Base-by-base conservation (phyloP, 495 filamentous ascomycete species). In the Umbilicaria muhlenbergii region DNA sequence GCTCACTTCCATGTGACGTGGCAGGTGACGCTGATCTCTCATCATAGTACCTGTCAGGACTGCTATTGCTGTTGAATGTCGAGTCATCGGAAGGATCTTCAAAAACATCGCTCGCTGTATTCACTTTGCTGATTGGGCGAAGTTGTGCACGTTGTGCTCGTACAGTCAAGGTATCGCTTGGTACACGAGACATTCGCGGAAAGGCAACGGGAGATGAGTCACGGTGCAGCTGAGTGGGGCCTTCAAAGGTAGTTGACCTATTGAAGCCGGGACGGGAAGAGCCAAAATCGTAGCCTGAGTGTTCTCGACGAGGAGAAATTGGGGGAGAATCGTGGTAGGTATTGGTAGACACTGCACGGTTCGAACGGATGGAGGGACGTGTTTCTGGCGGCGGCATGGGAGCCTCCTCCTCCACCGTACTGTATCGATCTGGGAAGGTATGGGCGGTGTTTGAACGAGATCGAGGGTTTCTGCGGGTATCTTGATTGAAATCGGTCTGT, bases 331-430 rank as follows among this genome's bases (percentile, higher is more conserved):
- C 24, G 8, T 6, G 24, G 6, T 6, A 28, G 40, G 43, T 42
- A 46, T 54, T 24, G 4, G 58, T 49, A 16, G 63, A 68, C 36
- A 56, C 55, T 33, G 60, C 62, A 41, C 56, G 59, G 52, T 55
- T 66, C 3, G 79, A 74, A 36, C 75, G 70, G 48, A 84, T 80
- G n/a, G 76, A 64, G 47, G 82, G 73, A 36, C 78, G 71, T 33
- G 43, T 45, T 28, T 71, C 68, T 3, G 61, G 59, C 5, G 47
- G 58, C 33, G 58, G 64, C 1, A 58, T 49, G 16, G 63, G 57
- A 5, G 69, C 52, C 42, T 76, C 73, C 46, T 83, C 75, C 37
- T 81, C 74, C 33, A 74, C 54, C 8, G 64, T 60, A 38, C 67
- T 70, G 57, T 69, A 74, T 16, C 75, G 71, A 28, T 81, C 72